Percentiles rank a stretch among this genome's conserved stretches.
phyloP scores from a whole-genome alignment of 2,329 filamentous ascomycete species.

The Chaetomium sp. region DNA sequence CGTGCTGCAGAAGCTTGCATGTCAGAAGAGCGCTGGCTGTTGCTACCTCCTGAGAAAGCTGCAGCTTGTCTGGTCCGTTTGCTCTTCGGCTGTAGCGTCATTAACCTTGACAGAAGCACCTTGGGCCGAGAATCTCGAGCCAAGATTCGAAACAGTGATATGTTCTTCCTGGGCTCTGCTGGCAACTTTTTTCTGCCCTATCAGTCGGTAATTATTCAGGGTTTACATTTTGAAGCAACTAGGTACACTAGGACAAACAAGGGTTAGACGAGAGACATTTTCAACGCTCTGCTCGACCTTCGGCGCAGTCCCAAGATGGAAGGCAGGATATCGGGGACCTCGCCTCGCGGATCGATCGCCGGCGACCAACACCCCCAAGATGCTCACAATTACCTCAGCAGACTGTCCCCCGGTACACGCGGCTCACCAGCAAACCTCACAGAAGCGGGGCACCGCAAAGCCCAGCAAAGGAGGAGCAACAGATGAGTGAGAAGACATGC shows the following conservation, averaged over 20 bases:
- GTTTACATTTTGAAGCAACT: background rate
- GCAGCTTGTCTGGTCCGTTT: background rate
- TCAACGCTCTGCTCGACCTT: background rate
- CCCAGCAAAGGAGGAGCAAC: background rate
- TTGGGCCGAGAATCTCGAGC: background rate
- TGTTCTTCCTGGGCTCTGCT: background rate
- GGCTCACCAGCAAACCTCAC: constrained; percentile 5
- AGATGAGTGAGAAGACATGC: constrained; percentile 17
- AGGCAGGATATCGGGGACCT: constrained; percentile 5
- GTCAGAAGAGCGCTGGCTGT: background rate
- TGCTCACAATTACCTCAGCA: constrained; percentile 25
- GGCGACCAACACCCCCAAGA: background rate
- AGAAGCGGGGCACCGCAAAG: constrained; percentile 14
- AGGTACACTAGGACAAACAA: background rate
- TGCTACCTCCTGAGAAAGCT: background rate
- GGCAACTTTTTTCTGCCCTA: background rate
- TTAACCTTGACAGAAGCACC: background rate
- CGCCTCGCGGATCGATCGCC: background rate
- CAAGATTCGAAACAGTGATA: background rate
- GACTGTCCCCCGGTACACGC: constrained; percentile 17
- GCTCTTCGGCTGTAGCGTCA: too few relatives aligned
- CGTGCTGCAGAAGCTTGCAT: constrained; percentile 9
- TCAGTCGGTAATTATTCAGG: background rate
- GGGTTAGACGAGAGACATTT: background rate
- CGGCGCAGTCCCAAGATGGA: background rate